Base-by-base conservation (phyloP, 768 basidiomycete species). In the Kwoniella shandongensis region DNA sequence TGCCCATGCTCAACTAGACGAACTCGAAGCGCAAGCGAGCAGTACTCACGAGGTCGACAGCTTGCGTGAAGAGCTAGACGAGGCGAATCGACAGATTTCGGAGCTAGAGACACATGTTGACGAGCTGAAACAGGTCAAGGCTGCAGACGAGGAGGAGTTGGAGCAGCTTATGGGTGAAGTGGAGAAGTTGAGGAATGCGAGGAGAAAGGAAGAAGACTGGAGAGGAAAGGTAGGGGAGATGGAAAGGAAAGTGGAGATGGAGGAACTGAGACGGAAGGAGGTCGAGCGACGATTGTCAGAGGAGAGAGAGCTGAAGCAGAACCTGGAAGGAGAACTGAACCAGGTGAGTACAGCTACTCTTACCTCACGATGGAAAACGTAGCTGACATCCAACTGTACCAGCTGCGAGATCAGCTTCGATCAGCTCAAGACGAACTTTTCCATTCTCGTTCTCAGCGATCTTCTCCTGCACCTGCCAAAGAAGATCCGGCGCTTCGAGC, bases 151-250 rank as follows among this genome's bases (percentile, higher is more conserved):
- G 54, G 79, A 80, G 52, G 77, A 79, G 67, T 76, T 75, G 56
- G 76, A 69, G 13, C 77, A 74, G 25, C 78, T 65, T 7, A 30
- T 64, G 20, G 44, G 53, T 32, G 48, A 63, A 49, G 54, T 66
- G 79, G 80, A 38, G 79, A 84, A 53, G 80, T 86, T 41, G 70
- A 75, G 41, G 81, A 80, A 17, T 82, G 52, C 20, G 41, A 49
- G 38, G 32, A 62, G 42, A 57, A 63, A 82, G 42, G 81, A 83
- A 68, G 84, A 85, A 58, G 82, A 86, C 74, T 83, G 86, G 74
- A 83, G 84, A 61, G 75, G 78, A 74, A 80, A 85, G 75, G 81
- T 82, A 10, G 45, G 81, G n/a, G 47, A 59, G 22, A 17, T 70
- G n/a, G 59, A 71, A 39, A 27, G 40, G 39, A 51, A 51, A 22